These are phyloP conservation scores for Ophiocordyceps robertsii DNA, from an alignment of 2,329 filamentous ascomycete species.

Conservation along the genomic window DNA sequence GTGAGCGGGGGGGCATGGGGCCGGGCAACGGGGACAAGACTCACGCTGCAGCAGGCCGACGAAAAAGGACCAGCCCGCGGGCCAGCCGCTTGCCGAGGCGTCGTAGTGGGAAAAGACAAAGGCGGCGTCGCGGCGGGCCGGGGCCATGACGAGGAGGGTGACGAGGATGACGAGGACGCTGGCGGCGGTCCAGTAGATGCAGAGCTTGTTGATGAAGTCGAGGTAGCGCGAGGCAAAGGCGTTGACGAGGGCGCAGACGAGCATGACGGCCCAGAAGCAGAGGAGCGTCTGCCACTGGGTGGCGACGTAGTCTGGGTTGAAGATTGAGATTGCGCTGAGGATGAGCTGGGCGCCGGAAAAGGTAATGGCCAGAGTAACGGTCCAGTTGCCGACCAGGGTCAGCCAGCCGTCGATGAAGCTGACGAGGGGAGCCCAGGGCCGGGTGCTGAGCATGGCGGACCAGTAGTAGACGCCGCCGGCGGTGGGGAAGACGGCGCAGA, in stretches of 20 bases:
- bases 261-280: conserved; percentile 55
- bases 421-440: conserved; percentile 45
- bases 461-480: conserved; percentile 59
- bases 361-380: conserved; percentile 57
- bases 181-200: conserved; percentile 59
- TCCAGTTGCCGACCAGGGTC: conserved; percentile 59
- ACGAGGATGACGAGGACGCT: conserved; percentile 61
- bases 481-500: conserved; percentile 51
- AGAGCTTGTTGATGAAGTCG: conserved; percentile 54
- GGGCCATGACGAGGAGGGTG: conserved; percentile 51
- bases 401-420: conserved; percentile 67
- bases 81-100: conserved; percentile 56
- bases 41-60: conserved; percentile 37
- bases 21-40: neutral
- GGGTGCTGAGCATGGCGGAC: conserved; percentile 53
- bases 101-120: conserved; percentile 59
- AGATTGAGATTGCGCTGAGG: conserved; percentile 52
- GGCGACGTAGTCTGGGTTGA: conserved; percentile 44
- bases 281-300: conserved; percentile 61
- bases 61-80: conserved; percentile 47
- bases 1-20: neutral
- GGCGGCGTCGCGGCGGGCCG: conserved; percentile 46
- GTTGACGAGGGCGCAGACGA: conserved; percentile 53
- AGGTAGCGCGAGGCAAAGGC: conserved; percentile 46
- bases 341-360: conserved; percentile 58